These are phyloP conservation scores for Coemansia sp. DNA, from an alignment of 192 early-diverging fungal species.

Conservation along the genomic window DNA sequence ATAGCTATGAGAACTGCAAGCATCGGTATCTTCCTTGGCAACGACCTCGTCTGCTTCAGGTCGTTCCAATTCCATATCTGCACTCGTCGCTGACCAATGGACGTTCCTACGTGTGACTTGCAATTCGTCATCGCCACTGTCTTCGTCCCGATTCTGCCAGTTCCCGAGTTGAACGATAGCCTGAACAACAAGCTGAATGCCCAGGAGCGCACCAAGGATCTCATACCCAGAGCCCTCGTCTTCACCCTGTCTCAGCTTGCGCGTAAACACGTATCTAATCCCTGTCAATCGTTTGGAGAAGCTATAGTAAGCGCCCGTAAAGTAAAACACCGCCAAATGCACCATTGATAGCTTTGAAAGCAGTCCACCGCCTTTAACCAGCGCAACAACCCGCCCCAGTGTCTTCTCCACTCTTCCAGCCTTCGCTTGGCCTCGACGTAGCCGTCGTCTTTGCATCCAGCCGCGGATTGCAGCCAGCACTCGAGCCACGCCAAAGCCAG, in stretches of 20 bases:
- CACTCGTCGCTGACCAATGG: constrained; percentile 12
- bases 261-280: constrained; percentile 83
- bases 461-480: constrained; percentile 20
- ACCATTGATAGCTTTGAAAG: constrained; percentile 46
- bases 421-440: neutral
- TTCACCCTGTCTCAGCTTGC: constrained; percentile 75
- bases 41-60: constrained; percentile 4
- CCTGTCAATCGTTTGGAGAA: constrained; percentile 80
- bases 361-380: constrained; percentile 13
- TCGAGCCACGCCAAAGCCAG: constrained; percentile 6
- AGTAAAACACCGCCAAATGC: constrained; percentile 91
- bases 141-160: constrained; percentile 24
- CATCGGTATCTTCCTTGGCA: neutral
- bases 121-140: constrained; percentile 16
- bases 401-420: constrained; percentile 7
- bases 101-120: neutral
- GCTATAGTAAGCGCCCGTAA: constrained; percentile 80
- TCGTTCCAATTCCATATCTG: neutral
- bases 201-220: constrained; percentile 81
- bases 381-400: constrained; percentile 10
- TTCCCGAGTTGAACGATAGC: constrained; percentile 47
- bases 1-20: neutral
- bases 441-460: constrained; percentile 31
- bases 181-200: constrained; percentile 72
- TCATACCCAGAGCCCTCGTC: constrained; percentile 75